These are phyloP conservation scores for Dendrobium nobile DNA, from an alignment of 106 monocot genomes.

Conservation along the genomic window DNA sequence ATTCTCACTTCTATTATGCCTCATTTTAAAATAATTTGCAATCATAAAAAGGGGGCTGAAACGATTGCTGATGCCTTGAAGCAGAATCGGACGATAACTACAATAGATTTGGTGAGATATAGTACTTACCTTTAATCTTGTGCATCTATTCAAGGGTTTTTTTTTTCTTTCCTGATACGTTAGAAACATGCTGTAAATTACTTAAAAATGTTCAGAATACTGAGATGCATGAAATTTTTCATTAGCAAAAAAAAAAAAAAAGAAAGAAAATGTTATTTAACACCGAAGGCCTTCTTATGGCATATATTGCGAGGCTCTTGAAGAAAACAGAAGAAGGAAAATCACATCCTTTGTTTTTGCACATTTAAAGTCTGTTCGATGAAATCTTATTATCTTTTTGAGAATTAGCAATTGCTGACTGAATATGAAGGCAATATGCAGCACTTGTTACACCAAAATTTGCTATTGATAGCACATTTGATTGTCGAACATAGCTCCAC, in stretches of 20 bases:
- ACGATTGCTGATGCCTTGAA: slow-evolving; percentile 88
- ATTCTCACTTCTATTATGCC: neutral
- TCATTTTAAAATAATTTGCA: neutral
- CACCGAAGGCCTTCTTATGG: no score
- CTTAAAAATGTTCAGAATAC: neutral
- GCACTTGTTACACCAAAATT: no score
- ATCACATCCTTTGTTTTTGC: no score
- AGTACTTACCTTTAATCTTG: neutral
- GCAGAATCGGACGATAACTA: slow-evolving; percentile 76
- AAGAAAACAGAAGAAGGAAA: no score
- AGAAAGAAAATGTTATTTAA: no score
- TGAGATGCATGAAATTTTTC: neutral
- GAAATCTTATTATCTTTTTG: no score
- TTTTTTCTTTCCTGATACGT: neutral
- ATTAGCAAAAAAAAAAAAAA: neutral
- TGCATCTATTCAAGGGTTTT: neutral
- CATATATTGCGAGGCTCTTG: no score
- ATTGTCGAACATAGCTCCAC: no score
- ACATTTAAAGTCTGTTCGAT: no score
- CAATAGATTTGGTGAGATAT: slow-evolving; percentile 81
- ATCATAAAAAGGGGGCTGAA: slow-evolving; percentile 66
- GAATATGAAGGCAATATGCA: no score
- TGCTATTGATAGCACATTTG: no score
- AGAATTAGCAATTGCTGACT: no score
- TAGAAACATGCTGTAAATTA: neutral